phyloP scores from a whole-genome alignment of 768 basidiomycete species.

The Suillus ampliporus region DNA sequence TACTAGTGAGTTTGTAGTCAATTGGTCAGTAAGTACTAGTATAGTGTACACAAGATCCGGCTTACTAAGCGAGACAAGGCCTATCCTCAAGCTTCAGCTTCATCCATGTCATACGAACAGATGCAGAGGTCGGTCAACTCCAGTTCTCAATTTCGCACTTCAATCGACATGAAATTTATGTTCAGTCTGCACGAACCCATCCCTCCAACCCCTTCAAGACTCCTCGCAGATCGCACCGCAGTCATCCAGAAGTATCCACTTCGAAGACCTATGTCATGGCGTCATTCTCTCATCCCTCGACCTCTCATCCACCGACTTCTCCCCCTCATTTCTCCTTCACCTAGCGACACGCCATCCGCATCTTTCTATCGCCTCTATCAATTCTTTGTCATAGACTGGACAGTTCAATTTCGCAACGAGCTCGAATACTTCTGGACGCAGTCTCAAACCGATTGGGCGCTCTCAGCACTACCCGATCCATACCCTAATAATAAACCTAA shows the following conservation, averaged over 20 bases:
- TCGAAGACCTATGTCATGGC: slow-evolving; percentile 10
- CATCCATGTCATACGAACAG: background rate
- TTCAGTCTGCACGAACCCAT: slow-evolving; percentile 8
- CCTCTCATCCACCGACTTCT: background rate
- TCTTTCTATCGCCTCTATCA: slow-evolving; percentile 42
- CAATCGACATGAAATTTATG: background rate
- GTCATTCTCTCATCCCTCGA: background rate
- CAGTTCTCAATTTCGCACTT: background rate
- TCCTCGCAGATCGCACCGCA: slow-evolving; percentile 10
- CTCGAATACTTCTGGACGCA: slow-evolving; percentile 38
- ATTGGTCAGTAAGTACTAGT: too few species aligned
- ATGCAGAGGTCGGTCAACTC: background rate
- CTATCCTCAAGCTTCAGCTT: too few species aligned
- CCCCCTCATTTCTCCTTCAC: slow-evolving; percentile 11
- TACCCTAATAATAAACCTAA: background rate
- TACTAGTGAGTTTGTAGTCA: too few species aligned
- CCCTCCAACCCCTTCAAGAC: slow-evolving; percentile 9
- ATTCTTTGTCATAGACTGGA: slow-evolving; percentile 33
- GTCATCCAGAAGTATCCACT: slow-evolving; percentile 6
- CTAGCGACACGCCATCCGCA: slow-evolving; percentile 31
- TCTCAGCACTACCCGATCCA: slow-evolving; percentile 24
- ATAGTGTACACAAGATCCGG: too few species aligned
- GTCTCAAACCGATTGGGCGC: slow-evolving; percentile 11
- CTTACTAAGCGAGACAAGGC: too few species aligned
- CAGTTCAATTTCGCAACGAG: slow-evolving; percentile 36